phyloP scores from a whole-genome alignment of 2,329 filamentous ascomycete species.

The Didymella lethalis region DNA sequence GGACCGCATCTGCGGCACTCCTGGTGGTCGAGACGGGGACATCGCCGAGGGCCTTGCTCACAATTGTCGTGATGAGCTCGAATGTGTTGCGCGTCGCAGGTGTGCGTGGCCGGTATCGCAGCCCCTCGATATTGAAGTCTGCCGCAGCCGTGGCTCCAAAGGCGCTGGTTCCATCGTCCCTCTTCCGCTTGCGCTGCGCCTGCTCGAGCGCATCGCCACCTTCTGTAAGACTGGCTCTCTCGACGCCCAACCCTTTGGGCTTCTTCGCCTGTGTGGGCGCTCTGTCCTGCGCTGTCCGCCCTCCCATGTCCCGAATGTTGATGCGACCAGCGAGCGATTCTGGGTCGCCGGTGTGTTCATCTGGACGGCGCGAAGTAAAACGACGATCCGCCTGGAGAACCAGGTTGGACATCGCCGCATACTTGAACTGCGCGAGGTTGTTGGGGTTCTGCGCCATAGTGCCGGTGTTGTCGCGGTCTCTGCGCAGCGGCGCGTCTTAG shows the following conservation, averaged over 20 bases:
- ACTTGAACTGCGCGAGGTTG: slow-evolving; percentile 96
- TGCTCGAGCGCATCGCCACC: slow-evolving; percentile 83
- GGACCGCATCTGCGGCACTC: slow-evolving; percentile 89
- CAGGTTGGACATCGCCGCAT: slow-evolving; percentile 99
- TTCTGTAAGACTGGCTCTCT: slow-evolving; percentile 78
- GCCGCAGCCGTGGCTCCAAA: slow-evolving; percentile 76
- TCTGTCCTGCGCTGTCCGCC: slow-evolving; percentile 77
- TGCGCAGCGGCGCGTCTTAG: slow-evolving; percentile 33
- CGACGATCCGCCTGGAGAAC: slow-evolving; percentile 99
- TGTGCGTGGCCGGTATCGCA: slow-evolving; percentile 90
- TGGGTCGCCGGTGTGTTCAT: slow-evolving; percentile 95
- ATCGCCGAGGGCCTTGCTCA: slow-evolving; percentile 87
- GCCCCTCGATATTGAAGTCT: slow-evolving; percentile 85
- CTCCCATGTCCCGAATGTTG: slow-evolving; percentile 94
- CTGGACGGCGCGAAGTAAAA: slow-evolving; percentile 88
- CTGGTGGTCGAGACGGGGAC: slow-evolving; percentile 90
- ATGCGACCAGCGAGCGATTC: slow-evolving; percentile 95
- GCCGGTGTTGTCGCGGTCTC: slow-evolving; percentile 27
- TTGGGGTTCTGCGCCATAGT: slow-evolving; percentile 47
- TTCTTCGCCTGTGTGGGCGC: slow-evolving; percentile 82
- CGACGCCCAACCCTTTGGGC: slow-evolving; percentile 69
- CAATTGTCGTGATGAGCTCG: slow-evolving; percentile 90
- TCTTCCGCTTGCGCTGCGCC: slow-evolving; percentile 86
- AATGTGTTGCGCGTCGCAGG: slow-evolving; percentile 91
- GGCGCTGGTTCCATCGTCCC: slow-evolving; percentile 72